Base-by-base conservation (phyloP, 1,139 yeast genomes). In the Saccharomyces hybrid region DNA sequence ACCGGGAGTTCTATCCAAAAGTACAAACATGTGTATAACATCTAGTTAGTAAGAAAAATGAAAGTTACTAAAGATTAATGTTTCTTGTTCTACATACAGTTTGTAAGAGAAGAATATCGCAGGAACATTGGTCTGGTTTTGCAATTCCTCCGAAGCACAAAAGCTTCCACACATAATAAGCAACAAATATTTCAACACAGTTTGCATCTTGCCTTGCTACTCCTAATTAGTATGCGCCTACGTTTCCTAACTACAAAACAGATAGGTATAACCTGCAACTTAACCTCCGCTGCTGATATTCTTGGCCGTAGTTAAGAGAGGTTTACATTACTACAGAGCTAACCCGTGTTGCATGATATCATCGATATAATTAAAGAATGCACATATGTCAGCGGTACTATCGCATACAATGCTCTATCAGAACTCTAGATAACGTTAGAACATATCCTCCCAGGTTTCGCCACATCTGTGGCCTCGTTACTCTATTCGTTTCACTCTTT, bases 51-150 rank as follows among this genome's bases (percentile, higher is more conserved):
- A 50, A 28, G 41, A 46, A 9, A 46, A n/a, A 14, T 28, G 20
- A 16, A 44, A 46, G 46, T 29, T 13, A 9, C 28, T 48, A 46
- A 38, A 31, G 6, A 25, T 2, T 4, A 7, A 38, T 13, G 16
- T 38, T 5, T 20, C 23, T 38, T 46, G 29, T 38, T 26, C 28
- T 49, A 60, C 64, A 56, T 62, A 62, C 63, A 63, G 53, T 47
- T 59, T 61, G 47, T 65, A 60, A 8, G 70, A 65, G 51, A 57
- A 64, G n/a, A 66, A 47, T n/a, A 67, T 49, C 2, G 59, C 68
- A 2, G 71, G 70, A 1, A 61, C 66, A 51, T 53, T 55, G 6
- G 53, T 54, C 51, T 58, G 63, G 9, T 51, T 38, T 4, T 50
- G 46, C 28, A 54, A 41, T 11, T 44, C 54, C 29, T 44, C 27